Evolutionary conservation across 2,329 filamentous ascomycete genomes (phyloP).

Genomic region (Curvularia eragrostidis): DNA sequence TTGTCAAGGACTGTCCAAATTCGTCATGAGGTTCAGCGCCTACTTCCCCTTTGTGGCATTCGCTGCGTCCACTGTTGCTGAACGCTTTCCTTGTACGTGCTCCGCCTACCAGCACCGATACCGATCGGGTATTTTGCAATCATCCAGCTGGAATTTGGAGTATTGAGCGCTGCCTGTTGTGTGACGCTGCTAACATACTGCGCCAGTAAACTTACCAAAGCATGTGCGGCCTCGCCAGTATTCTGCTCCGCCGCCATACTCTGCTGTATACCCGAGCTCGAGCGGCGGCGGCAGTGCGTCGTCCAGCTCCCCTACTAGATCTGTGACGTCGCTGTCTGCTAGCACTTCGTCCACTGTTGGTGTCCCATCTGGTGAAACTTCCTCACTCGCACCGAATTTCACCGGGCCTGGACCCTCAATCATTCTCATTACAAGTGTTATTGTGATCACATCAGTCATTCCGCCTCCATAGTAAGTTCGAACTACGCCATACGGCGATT

Average conservation of each 20-base stretch:
- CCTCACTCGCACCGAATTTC: constrained; percentile 9
- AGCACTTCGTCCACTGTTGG: neutral
- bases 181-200: neutral
- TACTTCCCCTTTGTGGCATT: constrained; percentile 21
- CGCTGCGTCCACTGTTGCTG: constrained; percentile 21
- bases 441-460: constrained; percentile 13
- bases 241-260: constrained; percentile 26
- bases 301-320: constrained; percentile 6
- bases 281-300: constrained; percentile 14
- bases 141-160: neutral
- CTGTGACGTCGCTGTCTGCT: constrained; percentile 10
- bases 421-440: constrained; percentile 12
- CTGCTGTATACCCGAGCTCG: constrained; percentile 12
- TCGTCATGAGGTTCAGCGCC: constrained; percentile 30
- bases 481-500: constrained; percentile 1
- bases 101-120: neutral
- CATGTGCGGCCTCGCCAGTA: constrained; percentile 31
- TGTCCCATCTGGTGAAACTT: neutral
- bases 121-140: neutral
- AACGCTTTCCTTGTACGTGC: constrained; percentile 26
- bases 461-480: constrained; percentile 21
- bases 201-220: constrained; percentile 22
- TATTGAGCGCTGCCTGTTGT: neutral
- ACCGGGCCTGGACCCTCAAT: constrained; percentile 5
- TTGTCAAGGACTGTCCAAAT: neutral